These are phyloP conservation scores for Tuber aestivum DNA, from an alignment of 495 filamentous ascomycete genomes.

Conservation along the genomic window DNA sequence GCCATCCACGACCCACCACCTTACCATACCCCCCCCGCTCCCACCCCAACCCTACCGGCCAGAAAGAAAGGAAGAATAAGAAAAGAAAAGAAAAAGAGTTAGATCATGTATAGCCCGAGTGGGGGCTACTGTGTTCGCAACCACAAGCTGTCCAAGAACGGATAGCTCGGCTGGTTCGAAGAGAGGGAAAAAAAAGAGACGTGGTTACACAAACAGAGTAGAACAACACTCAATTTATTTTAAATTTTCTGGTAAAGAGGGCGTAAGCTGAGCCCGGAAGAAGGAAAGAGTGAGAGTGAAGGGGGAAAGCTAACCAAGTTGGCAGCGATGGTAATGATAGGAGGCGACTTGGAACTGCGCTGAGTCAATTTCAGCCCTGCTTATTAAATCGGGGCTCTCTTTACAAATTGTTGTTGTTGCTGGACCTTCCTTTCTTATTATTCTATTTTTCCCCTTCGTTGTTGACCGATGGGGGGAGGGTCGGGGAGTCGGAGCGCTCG, in stretches of 20 bases:
- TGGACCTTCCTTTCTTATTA: not conserved
- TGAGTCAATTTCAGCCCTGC: constrained; percentile 5
- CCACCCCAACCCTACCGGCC: not conserved
- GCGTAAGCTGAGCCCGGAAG: not conserved
- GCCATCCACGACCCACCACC: not conserved
- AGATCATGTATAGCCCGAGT: not conserved
- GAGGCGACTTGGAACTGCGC: not conserved
- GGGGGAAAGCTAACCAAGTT: not conserved
- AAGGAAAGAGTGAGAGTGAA: not conserved
- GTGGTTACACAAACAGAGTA: not conserved
- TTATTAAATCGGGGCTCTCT: not conserved
- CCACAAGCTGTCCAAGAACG: not conserved
- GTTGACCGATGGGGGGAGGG: not conserved
- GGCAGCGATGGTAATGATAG: not conserved
- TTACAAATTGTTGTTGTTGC: not conserved
- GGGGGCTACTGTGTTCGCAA: not conserved
- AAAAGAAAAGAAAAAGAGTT: not conserved
- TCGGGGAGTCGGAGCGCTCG: not conserved
- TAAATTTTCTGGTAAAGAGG: not conserved
- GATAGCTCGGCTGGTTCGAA: not conserved
- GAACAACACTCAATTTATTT: not conserved
- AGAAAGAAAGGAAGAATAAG: too few relatives aligned
- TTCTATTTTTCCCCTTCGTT: not conserved
- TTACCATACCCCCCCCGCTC: not conserved
- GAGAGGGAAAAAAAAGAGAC: not conserved